Percentiles rank a stretch among this genome's conserved stretches.
phyloP scores from a whole-genome alignment of 108 stramenopile genomes.

The Asterionellopsis glacialis region DNA sequence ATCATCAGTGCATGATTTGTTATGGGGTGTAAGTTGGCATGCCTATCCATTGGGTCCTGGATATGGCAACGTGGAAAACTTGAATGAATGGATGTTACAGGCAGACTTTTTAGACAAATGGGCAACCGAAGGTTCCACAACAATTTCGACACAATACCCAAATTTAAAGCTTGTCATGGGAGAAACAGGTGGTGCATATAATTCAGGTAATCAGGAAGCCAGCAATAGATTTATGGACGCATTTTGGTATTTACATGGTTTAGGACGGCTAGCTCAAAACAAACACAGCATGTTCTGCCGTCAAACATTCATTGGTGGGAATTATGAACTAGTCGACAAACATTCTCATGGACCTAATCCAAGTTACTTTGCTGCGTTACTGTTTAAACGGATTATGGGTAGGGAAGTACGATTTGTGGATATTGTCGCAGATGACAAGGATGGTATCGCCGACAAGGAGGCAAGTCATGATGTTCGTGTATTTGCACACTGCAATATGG shows the following conservation, averaged over 20 bases:
- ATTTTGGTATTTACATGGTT: conserved; percentile 5
- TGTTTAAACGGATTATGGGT: conserved; percentile 5
- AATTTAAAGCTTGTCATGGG: conserved; percentile 5
- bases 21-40: conserved; percentile 5
- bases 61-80: background rate
- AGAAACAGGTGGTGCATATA: conserved; percentile 8
- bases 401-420: background rate
- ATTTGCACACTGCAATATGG: background rate
- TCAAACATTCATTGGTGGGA: conserved; percentile 3
- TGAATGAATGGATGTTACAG: background rate
- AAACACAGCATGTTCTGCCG: conserved; percentile 5
- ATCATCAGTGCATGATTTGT: background rate
- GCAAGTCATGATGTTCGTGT: background rate
- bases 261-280: background rate
- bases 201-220: conserved; percentile 1
- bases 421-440: no score
- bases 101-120: background rate
- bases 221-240: conserved; percentile 4
- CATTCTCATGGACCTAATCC: conserved; percentile 1
- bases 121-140: no score
- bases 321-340: conserved; percentile 6
- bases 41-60: conserved; percentile 1
- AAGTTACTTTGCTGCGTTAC: conserved; percentile 4
- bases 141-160: background rate
- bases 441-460: no score